Evolutionary conservation across 176 grass and related monocot genomes (phyloP).

Genomic region (Stipa capillata): DNA sequence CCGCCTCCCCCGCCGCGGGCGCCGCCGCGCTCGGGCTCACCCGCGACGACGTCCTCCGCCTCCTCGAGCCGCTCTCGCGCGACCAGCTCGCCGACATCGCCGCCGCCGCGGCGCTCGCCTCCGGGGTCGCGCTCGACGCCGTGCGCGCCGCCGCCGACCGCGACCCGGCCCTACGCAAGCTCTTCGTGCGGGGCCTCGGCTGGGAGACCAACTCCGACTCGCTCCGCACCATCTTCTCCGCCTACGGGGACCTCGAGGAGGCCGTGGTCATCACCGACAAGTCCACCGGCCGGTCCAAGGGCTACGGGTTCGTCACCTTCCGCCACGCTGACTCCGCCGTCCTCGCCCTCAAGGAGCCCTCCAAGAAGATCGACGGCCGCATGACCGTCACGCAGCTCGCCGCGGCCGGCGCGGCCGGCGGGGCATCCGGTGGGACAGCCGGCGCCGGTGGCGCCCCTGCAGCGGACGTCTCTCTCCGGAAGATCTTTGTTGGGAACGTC

Average conservation of each 20-base stretch:
- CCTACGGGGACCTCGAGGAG: slow-evolving; percentile 81
- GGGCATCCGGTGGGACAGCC: slow-evolving; percentile 10
- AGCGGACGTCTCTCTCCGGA: slow-evolving; percentile 67
- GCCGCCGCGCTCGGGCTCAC: slow-evolving; percentile 35
- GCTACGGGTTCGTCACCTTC: slow-evolving; percentile 97
- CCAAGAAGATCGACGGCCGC: slow-evolving; percentile 95
- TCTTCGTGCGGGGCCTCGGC: slow-evolving; percentile 83
- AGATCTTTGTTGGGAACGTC: slow-evolving; percentile 96
- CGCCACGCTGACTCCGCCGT: slow-evolving; percentile 76
- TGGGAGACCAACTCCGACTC: slow-evolving; percentile 81
- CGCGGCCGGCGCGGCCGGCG: slow-evolving; percentile 52
- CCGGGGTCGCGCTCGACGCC: slow-evolving; percentile 44
- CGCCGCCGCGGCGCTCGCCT: slow-evolving; percentile 48
- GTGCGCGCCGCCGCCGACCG: slow-evolving; percentile 69
- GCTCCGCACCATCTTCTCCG: slow-evolving; percentile 69
- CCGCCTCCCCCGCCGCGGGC: slow-evolving; percentile 23
- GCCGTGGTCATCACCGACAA: slow-evolving; percentile 86
- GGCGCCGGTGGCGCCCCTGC: slow-evolving; percentile 14
- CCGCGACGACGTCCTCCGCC: slow-evolving; percentile 58
- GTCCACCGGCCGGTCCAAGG: slow-evolving; percentile 68
- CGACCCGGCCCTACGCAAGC: slow-evolving; percentile 74
- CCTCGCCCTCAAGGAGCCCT: slow-evolving; percentile 88
- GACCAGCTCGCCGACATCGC: slow-evolving; percentile 84
- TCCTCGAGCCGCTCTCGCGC: slow-evolving; percentile 72
- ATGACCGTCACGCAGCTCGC: slow-evolving; percentile 94